These are phyloP conservation scores for Hypoxylon intermedium DNA, from an alignment of 495 filamentous ascomycete species.

Conservation along the genomic window DNA sequence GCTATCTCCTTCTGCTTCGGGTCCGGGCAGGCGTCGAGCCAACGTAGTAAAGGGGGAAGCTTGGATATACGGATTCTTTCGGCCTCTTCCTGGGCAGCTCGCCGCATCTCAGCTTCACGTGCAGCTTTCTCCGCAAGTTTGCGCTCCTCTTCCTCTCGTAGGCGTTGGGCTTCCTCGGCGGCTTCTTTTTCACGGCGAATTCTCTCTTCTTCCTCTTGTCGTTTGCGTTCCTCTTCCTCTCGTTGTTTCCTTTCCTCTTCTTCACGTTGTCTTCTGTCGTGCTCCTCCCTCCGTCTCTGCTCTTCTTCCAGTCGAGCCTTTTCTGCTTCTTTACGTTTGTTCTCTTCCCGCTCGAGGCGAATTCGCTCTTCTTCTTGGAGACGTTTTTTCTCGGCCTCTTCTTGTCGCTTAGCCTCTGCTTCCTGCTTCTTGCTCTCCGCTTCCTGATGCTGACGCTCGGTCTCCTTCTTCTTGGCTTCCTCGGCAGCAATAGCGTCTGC, in stretches of 20 bases:
- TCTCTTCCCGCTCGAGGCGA: conserved; percentile 43
- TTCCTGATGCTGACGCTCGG: conserved; percentile 56
- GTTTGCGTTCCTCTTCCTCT: conserved; percentile 48
- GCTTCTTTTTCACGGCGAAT: conserved; percentile 54
- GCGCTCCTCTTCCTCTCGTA: conserved; percentile 55
- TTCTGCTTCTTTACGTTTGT: conserved; percentile 47
- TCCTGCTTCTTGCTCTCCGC: conserved; percentile 56
- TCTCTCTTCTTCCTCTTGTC: conserved; percentile 50
- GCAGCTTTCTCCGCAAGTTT: conserved; percentile 59
- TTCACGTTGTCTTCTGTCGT: conserved; percentile 38
- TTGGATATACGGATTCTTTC: conserved; percentile 57
- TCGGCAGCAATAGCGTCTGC: conserved; percentile 54
- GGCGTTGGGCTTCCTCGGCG: conserved; percentile 53
- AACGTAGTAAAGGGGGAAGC: conserved; percentile 59
- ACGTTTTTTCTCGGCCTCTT: conserved; percentile 42
- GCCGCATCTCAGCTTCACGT: conserved; percentile 60
- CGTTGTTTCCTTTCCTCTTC: conserved; percentile 38
- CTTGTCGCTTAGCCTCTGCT: conserved; percentile 50
- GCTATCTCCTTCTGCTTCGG: conserved; percentile 56
- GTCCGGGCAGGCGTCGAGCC: conserved; percentile 58
- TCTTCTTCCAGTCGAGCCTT: conserved; percentile 50
- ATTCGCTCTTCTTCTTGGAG: conserved; percentile 49
- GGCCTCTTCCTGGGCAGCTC: conserved; percentile 54
- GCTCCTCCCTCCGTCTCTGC: conserved; percentile 44
- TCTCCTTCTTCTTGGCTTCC: conserved; percentile 56